A percentile compares a stretch with the other conserved stretches of the same genome.
Evolutionary conservation across 306 rosid genomes (phyloP).

Genomic region (Cercis canadensis): DNA sequence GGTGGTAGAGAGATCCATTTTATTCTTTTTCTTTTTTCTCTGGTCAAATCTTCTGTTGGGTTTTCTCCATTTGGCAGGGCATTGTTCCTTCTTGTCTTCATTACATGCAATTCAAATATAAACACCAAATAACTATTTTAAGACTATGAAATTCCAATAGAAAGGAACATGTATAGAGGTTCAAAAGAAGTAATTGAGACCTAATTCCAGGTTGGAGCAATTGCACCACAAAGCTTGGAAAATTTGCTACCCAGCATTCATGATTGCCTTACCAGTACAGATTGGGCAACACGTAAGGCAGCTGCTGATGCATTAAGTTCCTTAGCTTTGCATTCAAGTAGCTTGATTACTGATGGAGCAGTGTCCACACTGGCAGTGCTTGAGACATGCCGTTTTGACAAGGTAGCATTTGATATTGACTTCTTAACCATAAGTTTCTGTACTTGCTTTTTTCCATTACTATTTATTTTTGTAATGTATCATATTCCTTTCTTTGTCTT

Average conservation of each 20-base stretch:
- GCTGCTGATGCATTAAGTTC: constrained; percentile 86
- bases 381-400: constrained; percentile 89
- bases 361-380: constrained; percentile 69
- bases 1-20: no score
- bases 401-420: constrained; percentile 60
- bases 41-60: no score
- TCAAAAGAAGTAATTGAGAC: constrained; percentile 36
- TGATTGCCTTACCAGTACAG: constrained; percentile 79
- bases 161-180: constrained; percentile 13
- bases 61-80: constrained; percentile 15
- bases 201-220: constrained; percentile 80
- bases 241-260: constrained; percentile 72
- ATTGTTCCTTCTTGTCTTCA: constrained; percentile 10
- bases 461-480: not conserved
- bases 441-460: constrained; percentile 22
- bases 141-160: constrained; percentile 1
- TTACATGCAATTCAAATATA: not conserved
- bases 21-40: no score
- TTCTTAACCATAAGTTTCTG: constrained; percentile 26
- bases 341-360: constrained; percentile 62
- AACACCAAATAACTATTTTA: constrained; percentile 5
- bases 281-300: constrained; percentile 99
- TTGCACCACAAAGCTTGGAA: constrained; percentile 86
- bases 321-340: constrained; percentile 82
- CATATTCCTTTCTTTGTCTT: not conserved